These are phyloP conservation scores for Plectosphaerella sp. DNA, from an alignment of 2,329 filamentous ascomycete species.

Conservation along the genomic window DNA sequence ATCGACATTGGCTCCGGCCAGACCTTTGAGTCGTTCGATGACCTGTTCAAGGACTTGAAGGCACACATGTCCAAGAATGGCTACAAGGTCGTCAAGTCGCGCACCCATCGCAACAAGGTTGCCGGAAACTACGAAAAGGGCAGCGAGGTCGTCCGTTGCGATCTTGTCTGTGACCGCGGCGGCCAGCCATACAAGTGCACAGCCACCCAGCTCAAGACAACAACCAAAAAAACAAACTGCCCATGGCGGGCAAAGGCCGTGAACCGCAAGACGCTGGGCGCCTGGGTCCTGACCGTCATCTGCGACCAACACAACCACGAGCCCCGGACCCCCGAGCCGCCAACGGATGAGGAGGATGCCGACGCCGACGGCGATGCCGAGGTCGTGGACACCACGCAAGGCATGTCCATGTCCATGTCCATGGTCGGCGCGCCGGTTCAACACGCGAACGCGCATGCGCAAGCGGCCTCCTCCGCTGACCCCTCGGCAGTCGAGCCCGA, in stretches of 20 bases:
- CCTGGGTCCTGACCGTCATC: constrained; percentile 38
- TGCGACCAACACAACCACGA: constrained; percentile 41
- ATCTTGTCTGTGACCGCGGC: constrained; percentile 40
- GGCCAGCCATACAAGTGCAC: constrained; percentile 37
- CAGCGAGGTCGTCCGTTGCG: constrained; percentile 38
- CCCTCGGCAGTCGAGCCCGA: constrained; percentile 1
- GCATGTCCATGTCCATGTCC: constrained; percentile 1
- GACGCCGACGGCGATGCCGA: constrained; percentile 17
- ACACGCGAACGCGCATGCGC: neutral
- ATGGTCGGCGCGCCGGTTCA: neutral
- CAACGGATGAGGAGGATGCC: constrained; percentile 29
- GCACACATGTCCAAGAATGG: constrained; percentile 37
- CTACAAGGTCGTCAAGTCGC: constrained; percentile 40
- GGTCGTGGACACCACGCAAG: constrained; percentile 15
- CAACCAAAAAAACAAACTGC: constrained; percentile 41
- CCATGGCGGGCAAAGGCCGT: constrained; percentile 42
- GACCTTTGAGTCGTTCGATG: constrained; percentile 33
- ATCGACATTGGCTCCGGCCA: constrained; percentile 24
- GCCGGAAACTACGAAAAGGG: constrained; percentile 33
- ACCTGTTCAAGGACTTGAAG: constrained; percentile 34
- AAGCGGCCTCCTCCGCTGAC: neutral
- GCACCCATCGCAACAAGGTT: constrained; percentile 36
- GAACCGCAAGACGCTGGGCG: constrained; percentile 35
- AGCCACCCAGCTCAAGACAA: constrained; percentile 40
- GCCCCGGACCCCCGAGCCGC: constrained; percentile 37